Base-by-base conservation (phyloP, 2,329 filamentous ascomycete genomes). In the Myriosclerotinia scirpicola region DNA sequence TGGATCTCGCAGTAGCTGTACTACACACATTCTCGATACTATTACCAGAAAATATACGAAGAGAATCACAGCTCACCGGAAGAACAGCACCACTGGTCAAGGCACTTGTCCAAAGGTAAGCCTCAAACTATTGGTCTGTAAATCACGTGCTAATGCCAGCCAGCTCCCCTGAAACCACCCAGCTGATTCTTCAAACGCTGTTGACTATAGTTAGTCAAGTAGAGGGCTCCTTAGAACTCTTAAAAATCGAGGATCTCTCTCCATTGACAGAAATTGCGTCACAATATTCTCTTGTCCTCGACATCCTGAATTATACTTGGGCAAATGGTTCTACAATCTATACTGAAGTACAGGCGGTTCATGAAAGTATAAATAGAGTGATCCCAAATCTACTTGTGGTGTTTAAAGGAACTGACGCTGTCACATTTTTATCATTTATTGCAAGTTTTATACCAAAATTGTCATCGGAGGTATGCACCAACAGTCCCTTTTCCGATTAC, bases 1-100 rank as follows among this genome's bases (percentile, higher is more conserved):
- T 89, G 12, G 83, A 86, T 71, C 78, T 90, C 17, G 86, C 84
- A 4, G 84, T 89, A 4, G 83, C 84, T 40, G 83, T 91, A 15
- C 74, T 90, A 7, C 84, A 89, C 73, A 86, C 84, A 0, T 90
- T 91, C 73, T 77, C 83, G 0, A 77, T 82, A 9, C 76, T 90
- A 14, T 77, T 90, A 5, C 83, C 87, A 0, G 79, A 81, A 5
- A 77, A 79, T 3, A 78, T 78, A 6, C 78, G 77, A 53, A 76
- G 78, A 22, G 77, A 83, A 22, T 70, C 77, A 17, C 83, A 80
- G 70, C 80, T 90, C 40, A 77, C 83, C 5, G 79, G 76, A 36
- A 80, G 87, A 62, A 84, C 86, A 72, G 82, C 82, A 1, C 77
- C 80, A 38, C 77, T 90, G 2, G 79, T 86, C 5, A 78, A 79